Base-by-base conservation (phyloP, 2,329 filamentous ascomycete species). In the Leptodontidium sp. region DNA sequence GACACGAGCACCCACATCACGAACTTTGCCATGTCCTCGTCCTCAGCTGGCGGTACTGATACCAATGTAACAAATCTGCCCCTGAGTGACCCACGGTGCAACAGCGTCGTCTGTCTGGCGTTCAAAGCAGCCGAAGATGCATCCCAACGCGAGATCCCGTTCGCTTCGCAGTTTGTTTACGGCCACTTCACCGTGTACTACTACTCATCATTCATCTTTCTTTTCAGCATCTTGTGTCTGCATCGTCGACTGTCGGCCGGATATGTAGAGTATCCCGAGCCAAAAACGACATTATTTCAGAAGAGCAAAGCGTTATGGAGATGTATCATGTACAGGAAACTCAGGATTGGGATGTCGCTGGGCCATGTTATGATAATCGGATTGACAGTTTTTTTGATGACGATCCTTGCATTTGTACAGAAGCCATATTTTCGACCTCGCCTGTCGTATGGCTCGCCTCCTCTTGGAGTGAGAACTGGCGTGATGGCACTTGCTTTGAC, bases 81-180 rank as follows among this genome's bases (percentile, higher is more conserved):
- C 24, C 11, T 53, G 50, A 53, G 24, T 26, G 50, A 53, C 50
- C 50, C 50, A 32, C 21, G 50, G 12, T 53, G 50, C 24, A 53
- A 53, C 24, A 15, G 15, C 26, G 1, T 14, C 24, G 21, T 26
- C 24, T 53, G 50, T 32, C 50, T 29, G 6, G 50, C 50, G 12
- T 53, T 53, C 24, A 26, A 53, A 53, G 24, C 24, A 17, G 50
- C 50, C 2, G 24, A 6, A 14, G 50, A 53, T 53, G 50, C 50
- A 14, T 53, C 50, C 1, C 50, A 53, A 53, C 24, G n/a, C 4
- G 50, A 53, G 12, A 53, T 53, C 24, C 50, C 50, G 24, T 53
- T 53, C 24, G 50, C 50, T 15, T 53, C 50, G 21, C 50, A 53
- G 26, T 29, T 53, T 15, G 24, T 29, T 15, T 53, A 53, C 24